These are phyloP conservation scores for Laguncularia racemosa DNA, from an alignment of 345 rosid species.

Conservation along the genomic window DNA sequence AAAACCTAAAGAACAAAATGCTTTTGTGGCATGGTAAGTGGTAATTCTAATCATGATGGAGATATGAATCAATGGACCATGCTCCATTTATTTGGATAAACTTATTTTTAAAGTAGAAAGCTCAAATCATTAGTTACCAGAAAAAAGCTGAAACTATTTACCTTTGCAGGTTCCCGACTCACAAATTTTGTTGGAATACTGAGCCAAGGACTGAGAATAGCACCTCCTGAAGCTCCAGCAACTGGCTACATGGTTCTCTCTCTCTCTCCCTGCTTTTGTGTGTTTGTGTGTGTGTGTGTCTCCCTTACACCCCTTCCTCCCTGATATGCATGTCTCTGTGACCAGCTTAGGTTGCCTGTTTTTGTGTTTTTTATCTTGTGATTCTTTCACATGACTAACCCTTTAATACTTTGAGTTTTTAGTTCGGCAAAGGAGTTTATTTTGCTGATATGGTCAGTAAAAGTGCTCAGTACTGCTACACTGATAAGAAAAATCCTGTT, in stretches of 20 bases:
- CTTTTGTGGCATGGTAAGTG: slow-evolving; percentile 88
- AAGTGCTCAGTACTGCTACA: slow-evolving; percentile 95
- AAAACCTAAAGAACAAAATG: slow-evolving; percentile 76
- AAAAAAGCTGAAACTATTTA: neutral
- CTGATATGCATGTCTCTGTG: no score
- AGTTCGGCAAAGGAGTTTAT: slow-evolving; percentile 97
- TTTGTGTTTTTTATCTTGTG: slow-evolving; percentile 1
- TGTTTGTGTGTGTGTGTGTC: no score
- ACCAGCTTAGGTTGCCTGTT: no score
- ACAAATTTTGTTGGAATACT: slow-evolving; percentile 94
- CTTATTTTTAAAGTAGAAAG: neutral
- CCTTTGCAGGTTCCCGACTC: slow-evolving; percentile 71
- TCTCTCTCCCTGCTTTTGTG: neutral
- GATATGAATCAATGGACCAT: neutral
- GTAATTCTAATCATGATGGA: neutral
- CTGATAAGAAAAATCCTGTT: slow-evolving; percentile 69
- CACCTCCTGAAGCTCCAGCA: slow-evolving; percentile 98
- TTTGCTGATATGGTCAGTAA: slow-evolving; percentile 98
- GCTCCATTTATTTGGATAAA: neutral
- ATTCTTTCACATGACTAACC: slow-evolving; percentile 13
- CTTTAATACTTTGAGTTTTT: slow-evolving; percentile 16
- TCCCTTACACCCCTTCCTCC: no score
- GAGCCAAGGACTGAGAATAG: slow-evolving; percentile 94
- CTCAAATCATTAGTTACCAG: neutral
- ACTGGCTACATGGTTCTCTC: slow-evolving; percentile 89